Percentiles rank a stretch among this genome's conserved stretches.
phyloP scores from a whole-genome alignment of 1,284 basidiomycete genomes.

The Papiliotrema fonsecae region DNA sequence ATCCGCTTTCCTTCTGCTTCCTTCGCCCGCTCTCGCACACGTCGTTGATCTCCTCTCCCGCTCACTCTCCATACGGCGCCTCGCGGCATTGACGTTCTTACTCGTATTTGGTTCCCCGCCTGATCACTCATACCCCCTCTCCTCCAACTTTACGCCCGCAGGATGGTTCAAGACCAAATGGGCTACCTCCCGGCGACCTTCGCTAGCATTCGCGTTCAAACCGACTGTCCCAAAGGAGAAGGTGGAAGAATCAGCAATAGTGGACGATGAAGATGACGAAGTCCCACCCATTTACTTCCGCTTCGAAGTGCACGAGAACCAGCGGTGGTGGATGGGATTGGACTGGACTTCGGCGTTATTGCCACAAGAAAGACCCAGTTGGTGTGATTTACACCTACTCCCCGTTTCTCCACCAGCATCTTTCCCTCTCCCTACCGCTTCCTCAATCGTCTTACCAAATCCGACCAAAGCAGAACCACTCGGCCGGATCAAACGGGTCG shows the following conservation, averaged over 20 bases:
- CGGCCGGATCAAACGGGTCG: slow-evolving; percentile 59
- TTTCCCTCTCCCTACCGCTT: slow-evolving; percentile 44
- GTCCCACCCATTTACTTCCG: slow-evolving; percentile 60
- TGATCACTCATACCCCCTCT: slow-evolving; percentile 25
- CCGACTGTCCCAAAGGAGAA: slow-evolving; percentile 11
- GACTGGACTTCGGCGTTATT: slow-evolving; percentile 90
- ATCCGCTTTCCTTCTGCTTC: slow-evolving; percentile 37
- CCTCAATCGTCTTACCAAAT: slow-evolving; percentile 50
- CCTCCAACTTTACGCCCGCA: slow-evolving; percentile 26
- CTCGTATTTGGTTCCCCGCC: slow-evolving; percentile 44
- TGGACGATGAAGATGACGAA: slow-evolving; percentile 24
- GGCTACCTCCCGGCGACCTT: slow-evolving; percentile 37
- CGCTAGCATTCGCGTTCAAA: slow-evolving; percentile 33
- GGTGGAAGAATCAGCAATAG: slow-evolving; percentile 13
- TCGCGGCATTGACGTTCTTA: slow-evolving; percentile 34
- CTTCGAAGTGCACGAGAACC: slow-evolving; percentile 87
- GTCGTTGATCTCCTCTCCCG: slow-evolving; percentile 31
- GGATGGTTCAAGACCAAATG: slow-evolving; percentile 45
- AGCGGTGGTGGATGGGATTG: slow-evolving; percentile 70
- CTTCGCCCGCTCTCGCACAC: slow-evolving; percentile 42
- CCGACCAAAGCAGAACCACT: slow-evolving; percentile 36
- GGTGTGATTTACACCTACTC: slow-evolving; percentile 56
- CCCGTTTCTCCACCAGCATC: slow-evolving; percentile 53
- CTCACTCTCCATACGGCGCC: slow-evolving; percentile 37
- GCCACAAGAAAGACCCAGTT: slow-evolving; percentile 82